These are phyloP conservation scores for Heterobasidion irregulare DNA, from an alignment of 1,284 basidiomycete genomes.

Conservation along the genomic window DNA sequence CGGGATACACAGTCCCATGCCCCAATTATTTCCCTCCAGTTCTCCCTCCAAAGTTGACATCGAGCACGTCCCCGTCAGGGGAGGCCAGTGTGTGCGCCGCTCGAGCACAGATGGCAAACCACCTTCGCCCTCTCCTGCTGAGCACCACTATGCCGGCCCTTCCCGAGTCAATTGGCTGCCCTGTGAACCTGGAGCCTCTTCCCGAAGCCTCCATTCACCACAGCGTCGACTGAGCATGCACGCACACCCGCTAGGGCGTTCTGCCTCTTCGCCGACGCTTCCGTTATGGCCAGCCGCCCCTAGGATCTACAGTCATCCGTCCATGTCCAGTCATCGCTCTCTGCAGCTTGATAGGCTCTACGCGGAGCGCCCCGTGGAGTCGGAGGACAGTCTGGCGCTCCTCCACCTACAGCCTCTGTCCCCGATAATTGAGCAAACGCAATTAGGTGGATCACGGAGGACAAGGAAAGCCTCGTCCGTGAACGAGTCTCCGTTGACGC, in stretches of 20 bases:
- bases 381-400: slow-evolving; percentile 1
- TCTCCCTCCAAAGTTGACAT: not conserved
- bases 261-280: slow-evolving; percentile 3
- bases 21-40: not conserved
- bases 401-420: slow-evolving; percentile 15
- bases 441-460: not conserved
- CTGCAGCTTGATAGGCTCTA: slow-evolving; percentile 9
- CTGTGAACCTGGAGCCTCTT: not conserved
- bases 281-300: slow-evolving; percentile 5
- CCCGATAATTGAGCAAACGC: slow-evolving; percentile 17
- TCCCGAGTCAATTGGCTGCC: slow-evolving; percentile 13
- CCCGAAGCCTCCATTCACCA: slow-evolving; percentile 1
- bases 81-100: not conserved
- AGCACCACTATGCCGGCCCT: slow-evolving; percentile 6
- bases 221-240: slow-evolving; percentile 3
- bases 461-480: slow-evolving; percentile 14
- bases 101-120: not conserved
- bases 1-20: not conserved
- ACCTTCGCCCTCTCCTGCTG: not conserved
- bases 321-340: slow-evolving; percentile 10
- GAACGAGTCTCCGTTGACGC: slow-evolving; percentile 18
- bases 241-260: slow-evolving; percentile 8
- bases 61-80: not conserved
- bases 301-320: slow-evolving; percentile 9
- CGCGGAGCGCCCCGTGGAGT: not conserved